phyloP scores from a whole-genome alignment of 305 asterid species.

The Solanum aculeatissimum region DNA sequence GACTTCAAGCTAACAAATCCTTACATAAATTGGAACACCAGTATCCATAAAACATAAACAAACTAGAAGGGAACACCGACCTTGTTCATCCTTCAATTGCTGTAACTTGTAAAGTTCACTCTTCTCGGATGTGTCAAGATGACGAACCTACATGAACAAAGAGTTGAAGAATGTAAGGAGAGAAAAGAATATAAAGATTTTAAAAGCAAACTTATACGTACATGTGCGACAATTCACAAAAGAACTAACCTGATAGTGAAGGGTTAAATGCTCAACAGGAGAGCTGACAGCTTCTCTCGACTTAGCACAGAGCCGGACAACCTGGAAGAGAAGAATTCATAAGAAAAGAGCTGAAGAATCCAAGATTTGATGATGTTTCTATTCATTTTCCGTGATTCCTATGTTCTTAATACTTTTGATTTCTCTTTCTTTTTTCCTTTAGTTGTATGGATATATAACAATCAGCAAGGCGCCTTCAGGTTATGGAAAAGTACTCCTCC shows the following conservation, averaged over 20 bases:
- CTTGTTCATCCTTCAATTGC: conserved; percentile 96
- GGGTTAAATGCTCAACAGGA: conserved; percentile 94
- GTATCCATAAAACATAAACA: background rate
- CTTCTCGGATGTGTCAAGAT: conserved; percentile 95
- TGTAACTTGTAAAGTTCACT: conserved; percentile 98
- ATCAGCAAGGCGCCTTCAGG: background rate
- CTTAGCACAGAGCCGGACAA: conserved; percentile 93
- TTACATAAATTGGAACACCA: background rate
- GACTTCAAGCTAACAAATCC: background rate
- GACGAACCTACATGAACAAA: conserved; percentile 61
- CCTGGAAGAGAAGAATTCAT: conserved; percentile 25
- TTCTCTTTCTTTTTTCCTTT: background rate
- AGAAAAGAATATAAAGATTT: background rate
- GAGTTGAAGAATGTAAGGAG: background rate
- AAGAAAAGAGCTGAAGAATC: background rate
- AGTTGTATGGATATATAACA: background rate
- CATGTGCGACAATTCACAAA: background rate
- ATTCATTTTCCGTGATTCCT: background rate
- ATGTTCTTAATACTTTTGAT: background rate
- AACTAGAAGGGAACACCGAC: conserved; percentile 16
- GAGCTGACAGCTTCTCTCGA: conserved; percentile 99
- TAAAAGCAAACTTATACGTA: background rate
- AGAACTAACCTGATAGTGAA: conserved; percentile 85
- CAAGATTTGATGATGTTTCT: background rate
- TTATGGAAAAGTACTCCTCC: background rate